phyloP scores from a whole-genome alignment of 2,329 filamentous ascomycete species.

The Colletotrichum sp. region DNA sequence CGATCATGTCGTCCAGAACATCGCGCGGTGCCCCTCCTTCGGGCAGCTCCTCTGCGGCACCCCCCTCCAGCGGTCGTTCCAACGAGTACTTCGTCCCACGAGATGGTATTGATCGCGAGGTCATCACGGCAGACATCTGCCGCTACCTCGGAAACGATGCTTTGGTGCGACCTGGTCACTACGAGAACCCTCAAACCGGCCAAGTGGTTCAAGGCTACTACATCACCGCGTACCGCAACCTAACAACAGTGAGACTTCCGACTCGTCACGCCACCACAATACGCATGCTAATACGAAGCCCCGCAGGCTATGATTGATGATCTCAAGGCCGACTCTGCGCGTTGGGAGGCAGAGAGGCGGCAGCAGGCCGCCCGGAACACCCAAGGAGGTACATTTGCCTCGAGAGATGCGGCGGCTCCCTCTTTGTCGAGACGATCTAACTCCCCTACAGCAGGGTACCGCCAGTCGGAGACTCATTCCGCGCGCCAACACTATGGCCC shows the following conservation, averaged over 20 bases:
- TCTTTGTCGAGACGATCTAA: constrained; percentile 60
- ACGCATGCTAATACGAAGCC: not conserved
- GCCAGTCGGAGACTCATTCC: constrained; percentile 55
- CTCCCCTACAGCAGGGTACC: constrained; percentile 63
- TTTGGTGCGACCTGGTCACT: constrained; percentile 75
- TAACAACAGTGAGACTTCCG: constrained; percentile 70
- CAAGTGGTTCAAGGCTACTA: constrained; percentile 75
- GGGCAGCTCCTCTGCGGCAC: constrained; percentile 32
- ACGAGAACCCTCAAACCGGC: constrained; percentile 65
- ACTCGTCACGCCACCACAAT: not conserved
- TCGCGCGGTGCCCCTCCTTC: constrained; percentile 36
- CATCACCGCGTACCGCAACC: constrained; percentile 79
- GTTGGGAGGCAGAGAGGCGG: constrained; percentile 66
- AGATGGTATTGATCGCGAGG: constrained; percentile 82
- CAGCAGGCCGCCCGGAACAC: constrained; percentile 58
- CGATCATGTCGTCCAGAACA: constrained; percentile 47
- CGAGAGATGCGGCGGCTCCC: constrained; percentile 52
- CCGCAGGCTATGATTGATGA: constrained; percentile 68
- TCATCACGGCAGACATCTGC: constrained; percentile 85
- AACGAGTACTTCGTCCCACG: constrained; percentile 84
- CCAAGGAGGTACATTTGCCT: constrained; percentile 63
- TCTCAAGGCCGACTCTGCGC: constrained; percentile 65
- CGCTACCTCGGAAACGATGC: constrained; percentile 85
- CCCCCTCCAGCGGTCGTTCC: constrained; percentile 55
- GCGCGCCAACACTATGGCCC: constrained; percentile 54